phyloP scores from a whole-genome alignment of 2,329 filamentous ascomycete species.

The Septoria petroselini region DNA sequence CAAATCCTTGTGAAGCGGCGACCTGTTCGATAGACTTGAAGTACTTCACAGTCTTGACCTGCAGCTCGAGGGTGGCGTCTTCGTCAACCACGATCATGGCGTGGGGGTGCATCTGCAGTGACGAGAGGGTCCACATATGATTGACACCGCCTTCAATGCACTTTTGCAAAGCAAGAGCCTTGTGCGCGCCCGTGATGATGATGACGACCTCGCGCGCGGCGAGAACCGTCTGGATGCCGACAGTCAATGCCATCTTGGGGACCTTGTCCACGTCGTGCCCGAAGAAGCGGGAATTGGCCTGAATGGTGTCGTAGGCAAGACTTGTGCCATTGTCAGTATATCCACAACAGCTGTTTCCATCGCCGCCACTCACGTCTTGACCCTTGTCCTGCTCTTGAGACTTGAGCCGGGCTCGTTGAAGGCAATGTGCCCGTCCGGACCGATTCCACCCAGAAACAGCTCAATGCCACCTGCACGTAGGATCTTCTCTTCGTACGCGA shows the following conservation, averaged over 20 bases:
- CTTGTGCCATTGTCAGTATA: background rate
- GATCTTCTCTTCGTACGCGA: conserved; percentile 76
- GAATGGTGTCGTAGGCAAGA: conserved; percentile 78
- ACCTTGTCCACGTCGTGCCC: conserved; percentile 69
- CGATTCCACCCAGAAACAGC: conserved; percentile 80
- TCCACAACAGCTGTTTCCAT: background rate
- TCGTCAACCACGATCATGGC: conserved; percentile 82
- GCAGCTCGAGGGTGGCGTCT: conserved; percentile 55
- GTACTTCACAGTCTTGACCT: conserved; percentile 48
- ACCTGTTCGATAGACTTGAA: conserved; percentile 52
- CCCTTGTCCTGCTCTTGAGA: conserved; percentile 71
- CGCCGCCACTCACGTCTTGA: conserved; percentile 60
- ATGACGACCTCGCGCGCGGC: conserved; percentile 77
- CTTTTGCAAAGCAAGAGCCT: conserved; percentile 73
- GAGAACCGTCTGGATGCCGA: conserved; percentile 78
- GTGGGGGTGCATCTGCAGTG: conserved; percentile 74
- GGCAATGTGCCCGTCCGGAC: conserved; percentile 81
- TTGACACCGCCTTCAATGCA: conserved; percentile 80
- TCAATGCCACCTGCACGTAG: conserved; percentile 73
- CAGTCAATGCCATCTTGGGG: conserved; percentile 77
- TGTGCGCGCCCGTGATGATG: conserved; percentile 78
- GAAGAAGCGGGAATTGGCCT: conserved; percentile 84
- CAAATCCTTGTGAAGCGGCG: conserved; percentile 45
- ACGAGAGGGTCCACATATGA: conserved; percentile 87
- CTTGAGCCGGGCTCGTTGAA: conserved; percentile 88